Conservation (phyloP, 768 basidiomycete genomes). For the Tricholoma sp. region DNA sequence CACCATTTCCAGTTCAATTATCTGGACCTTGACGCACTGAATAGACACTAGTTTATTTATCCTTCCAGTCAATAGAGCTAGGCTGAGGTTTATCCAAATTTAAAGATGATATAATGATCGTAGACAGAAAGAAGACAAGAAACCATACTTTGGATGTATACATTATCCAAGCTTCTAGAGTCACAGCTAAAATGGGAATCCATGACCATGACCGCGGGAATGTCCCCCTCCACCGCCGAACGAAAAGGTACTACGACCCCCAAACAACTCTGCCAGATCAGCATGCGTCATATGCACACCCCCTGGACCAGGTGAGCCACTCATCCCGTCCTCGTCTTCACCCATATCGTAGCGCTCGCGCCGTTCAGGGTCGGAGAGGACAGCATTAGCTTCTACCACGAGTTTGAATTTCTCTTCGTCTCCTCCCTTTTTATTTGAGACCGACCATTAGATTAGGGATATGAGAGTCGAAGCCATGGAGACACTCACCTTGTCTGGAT, state of each 20-base stretch:
- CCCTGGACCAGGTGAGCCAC: conserved; percentile 28
- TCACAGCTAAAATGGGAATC: conserved; percentile 24
- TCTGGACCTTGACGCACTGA: too few relatives aligned
- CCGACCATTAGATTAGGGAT: conserved; percentile 1
- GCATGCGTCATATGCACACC: conserved; percentile 39
- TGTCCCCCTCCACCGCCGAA: conserved; percentile 18
- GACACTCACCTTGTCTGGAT: conserved; percentile 68
- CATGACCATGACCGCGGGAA: conserved; percentile 23
- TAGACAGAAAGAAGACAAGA: too few relatives aligned
- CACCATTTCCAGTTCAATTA: too few relatives aligned
- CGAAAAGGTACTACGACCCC: conserved; percentile 31
- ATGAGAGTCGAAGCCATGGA: conserved; percentile 3
- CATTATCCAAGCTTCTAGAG: too few relatives aligned
- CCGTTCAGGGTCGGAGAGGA: conserved; percentile 72
- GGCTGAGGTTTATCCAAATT: too few relatives aligned
- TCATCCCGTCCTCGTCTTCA: conserved; percentile 73
- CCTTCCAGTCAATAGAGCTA: too few relatives aligned
- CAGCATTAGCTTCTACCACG: conserved; percentile 74
- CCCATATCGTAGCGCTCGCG: conserved; percentile 77
- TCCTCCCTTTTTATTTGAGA: conserved; percentile 64
- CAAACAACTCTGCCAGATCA: conserved; percentile 61
- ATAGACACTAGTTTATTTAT: too few relatives aligned
- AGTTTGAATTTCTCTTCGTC: conserved; percentile 97
- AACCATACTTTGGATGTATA: too few relatives aligned
- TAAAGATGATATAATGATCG: too few relatives aligned